Evolutionary conservation across 768 basidiomycete genomes (phyloP), one percentile per base, ranked within the genome.

Genomic region (Calocera cornea): DNA sequence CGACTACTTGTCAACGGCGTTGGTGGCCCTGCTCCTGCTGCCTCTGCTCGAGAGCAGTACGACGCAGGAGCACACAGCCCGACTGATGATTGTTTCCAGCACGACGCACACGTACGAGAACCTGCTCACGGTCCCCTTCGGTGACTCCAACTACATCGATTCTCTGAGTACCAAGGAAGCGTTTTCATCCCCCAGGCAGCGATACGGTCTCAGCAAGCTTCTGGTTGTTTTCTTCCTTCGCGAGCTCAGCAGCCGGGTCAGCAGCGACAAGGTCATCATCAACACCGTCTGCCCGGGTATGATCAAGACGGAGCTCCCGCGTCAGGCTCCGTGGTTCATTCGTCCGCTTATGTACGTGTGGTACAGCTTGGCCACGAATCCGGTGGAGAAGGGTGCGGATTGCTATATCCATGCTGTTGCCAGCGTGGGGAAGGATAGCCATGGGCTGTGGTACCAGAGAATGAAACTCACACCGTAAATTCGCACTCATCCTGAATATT

Each of bases 241-340:
- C 34, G 31, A 33, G 11, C 66, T 24, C 65, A 50, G 41, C 68
- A 64, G 27, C 34, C 60, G 22, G 27, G 47, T 34, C 67, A 66
- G 47, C 27, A 47, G 63, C 40, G 19, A 36, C 27, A 24, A 34
- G 24, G 34, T 54, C 19, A 68, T 64, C 67, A 47, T 60, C 54
- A 60, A 60, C 19, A 60, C 14, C 27, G 54, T 60, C 54, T 60
- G 54, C 22, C 54, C 54, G 5, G 54, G 54, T 19, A 27, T 60
- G 27, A 60, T 60, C 54, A 60, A 33, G 54, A 60, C 54, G 2
- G 19, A 33, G 10, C 54, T 60, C 10, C 7, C 27, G 2, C 54
- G 54, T 11, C 5, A 31, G 54, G 27, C 19, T 2, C 54, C 54
- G 11, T 27, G 24, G 27, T 60, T 2, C 10, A 10, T 19, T 19